Base-by-base conservation (phyloP, 2,329 filamentous ascomycete genomes). In the Bipolaris victoriae region DNA sequence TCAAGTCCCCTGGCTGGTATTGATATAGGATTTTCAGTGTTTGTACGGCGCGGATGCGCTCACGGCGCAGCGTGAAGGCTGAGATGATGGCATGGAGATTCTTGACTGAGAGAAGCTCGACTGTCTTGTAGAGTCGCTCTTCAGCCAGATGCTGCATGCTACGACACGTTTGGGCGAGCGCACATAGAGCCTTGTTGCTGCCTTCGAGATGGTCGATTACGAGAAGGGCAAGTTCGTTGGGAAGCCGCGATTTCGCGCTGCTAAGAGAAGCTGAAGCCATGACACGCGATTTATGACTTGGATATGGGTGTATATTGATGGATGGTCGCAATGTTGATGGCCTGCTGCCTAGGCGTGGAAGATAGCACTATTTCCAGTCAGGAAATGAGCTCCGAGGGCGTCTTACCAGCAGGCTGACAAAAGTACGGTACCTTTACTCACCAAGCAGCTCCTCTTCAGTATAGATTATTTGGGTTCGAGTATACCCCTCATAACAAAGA, bases 11-110 rank as follows among this genome's bases (percentile, higher is more conserved):
- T 7, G 56, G 43, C 22, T 62, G 60, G 48, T 65, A 73, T 7
- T 67, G 65, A 31, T 75, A 74, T 1, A 73, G 49, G 13, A 77
- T 74, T 48, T 70, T 66, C 33, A 77, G 66, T 2, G 58, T 71
- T 18, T 73, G 70, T 5, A 76, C 70, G 5, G 64, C 66, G 11
- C 63, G 61, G 3, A 71, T 64, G 46, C 74, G 72, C 18, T 66
- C 63, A 3, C 59, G 63, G 13, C 69, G 66, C 11, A 31, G 22
- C 5, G 52, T 52, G 29, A 77, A 72, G 26, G 70, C 69, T 3
- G 61, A 26, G 36, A 69, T 63, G 40, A 76, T 70, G 20, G 56
- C 60, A 18, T 61, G 58, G 2, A 75, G 66, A 41, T 70, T 57
- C 13, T 61, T 50, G 4, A 74, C 73, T 1, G 63, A 69, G 10